Percentiles rank a stretch among this genome's conserved stretches.
Conservation (phyloP, 768 basidiomycete genomes). For the Rubroboletus pulcherrimus region DNA sequence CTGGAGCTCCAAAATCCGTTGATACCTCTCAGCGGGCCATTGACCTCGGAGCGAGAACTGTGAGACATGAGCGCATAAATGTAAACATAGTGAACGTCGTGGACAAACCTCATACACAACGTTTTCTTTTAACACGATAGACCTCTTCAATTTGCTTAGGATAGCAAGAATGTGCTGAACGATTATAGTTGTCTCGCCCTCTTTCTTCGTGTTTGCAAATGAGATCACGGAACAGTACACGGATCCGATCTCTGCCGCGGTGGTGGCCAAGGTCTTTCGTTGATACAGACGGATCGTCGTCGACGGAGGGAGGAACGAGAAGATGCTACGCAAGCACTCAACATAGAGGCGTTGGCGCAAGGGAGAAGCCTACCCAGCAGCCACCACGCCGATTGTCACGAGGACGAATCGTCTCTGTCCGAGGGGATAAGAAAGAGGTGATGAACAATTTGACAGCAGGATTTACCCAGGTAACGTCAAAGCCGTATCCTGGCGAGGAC, state of each 20-base stretch:
- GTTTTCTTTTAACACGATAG: constrained; percentile 52
- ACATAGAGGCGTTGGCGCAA: background rate
- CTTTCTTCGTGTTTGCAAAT: constrained; percentile 54
- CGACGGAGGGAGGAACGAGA: constrained; percentile 70
- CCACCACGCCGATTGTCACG: constrained; percentile 67
- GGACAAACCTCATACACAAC: constrained; percentile 60
- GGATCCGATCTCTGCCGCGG: constrained; percentile 60
- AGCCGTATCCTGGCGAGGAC: constrained; percentile 56
- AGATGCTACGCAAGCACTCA: constrained; percentile 40
- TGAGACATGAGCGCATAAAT: background rate
- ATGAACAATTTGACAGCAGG: background rate
- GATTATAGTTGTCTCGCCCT: constrained; percentile 51
- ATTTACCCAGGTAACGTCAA: constrained; percentile 67
- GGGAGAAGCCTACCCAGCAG: constrained; percentile 59
- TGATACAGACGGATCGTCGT: constrained; percentile 74
- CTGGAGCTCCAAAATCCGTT: constrained; percentile 63
- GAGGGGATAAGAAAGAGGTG: background rate
- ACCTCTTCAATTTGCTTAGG: constrained; percentile 66
- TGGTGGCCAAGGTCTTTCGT: constrained; percentile 64
- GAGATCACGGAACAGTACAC: constrained; percentile 77
- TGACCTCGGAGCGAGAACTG: constrained; percentile 73
- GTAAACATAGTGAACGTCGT: background rate
- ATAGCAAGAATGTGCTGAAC: constrained; percentile 68
- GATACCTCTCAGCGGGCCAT: constrained; percentile 81
- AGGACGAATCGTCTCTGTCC: constrained; percentile 61